Base-by-base conservation (phyloP, 176 grass and related monocot species). In the Alopecurus myosuroides region DNA sequence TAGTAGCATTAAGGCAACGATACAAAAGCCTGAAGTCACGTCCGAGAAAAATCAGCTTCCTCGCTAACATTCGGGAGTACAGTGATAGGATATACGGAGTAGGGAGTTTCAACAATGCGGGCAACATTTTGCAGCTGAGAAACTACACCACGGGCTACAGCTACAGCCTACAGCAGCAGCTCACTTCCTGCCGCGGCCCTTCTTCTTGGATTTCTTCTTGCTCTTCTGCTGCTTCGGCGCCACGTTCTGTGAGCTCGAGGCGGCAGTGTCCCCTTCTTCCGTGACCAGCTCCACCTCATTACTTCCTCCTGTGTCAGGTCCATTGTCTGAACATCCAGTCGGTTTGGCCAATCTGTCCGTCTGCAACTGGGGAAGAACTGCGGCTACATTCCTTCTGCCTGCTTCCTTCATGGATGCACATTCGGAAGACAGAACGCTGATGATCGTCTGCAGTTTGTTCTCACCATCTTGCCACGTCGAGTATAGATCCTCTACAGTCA, bases 171-270 rank as follows among this genome's bases (percentile, higher is more conserved):
- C n/a, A n/a, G 45, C 36, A 46, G 30, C 85, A 65, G 29, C 37
- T 86, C 73, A 89, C 41, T 89, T 86, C 88, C 4, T 86, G 40
- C 82, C 36, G 1, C 30, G 10, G 14, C 83, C 33, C 28, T 36
- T 84, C 22, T 66, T 86, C 67, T n/a, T n/a, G n/a, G n/a, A n/a
- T n/a, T 80, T 88, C n/a, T n/a, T n/a, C 77, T 53, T 81, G 29
- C 46, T 49, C 46, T 18, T 52, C 33, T 89, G 70, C 65, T 79
- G 31, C 40, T 85, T 89, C 3, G 67, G 45, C 9, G 31, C 70
- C 34, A 19, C 80, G 23, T 61, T 71, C 60, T 60, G 48, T 1
- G 71, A 86, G 45, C 49, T 51, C 19, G 83, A 33, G 72, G 31
- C 40, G 1, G 23, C 15, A 1, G 8, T 9, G 0, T 4, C 8